These are phyloP conservation scores for Leccinum incarnatum DNA, from an alignment of 768 basidiomycete genomes.

Conservation along the genomic window DNA sequence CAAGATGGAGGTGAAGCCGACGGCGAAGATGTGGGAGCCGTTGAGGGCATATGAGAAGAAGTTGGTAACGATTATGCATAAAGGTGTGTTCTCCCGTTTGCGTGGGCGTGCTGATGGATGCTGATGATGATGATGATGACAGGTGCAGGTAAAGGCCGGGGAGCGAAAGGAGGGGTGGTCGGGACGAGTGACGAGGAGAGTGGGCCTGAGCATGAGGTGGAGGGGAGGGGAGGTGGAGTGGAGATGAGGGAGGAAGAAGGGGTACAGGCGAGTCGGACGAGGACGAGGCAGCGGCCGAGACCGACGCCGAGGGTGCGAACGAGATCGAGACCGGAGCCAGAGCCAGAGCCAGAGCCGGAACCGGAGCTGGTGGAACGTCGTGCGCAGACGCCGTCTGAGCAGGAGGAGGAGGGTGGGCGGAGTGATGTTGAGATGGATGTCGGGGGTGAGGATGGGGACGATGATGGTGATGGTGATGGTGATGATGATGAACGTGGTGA, in stretches of 20 bases:
- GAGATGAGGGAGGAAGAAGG: conserved; percentile 25
- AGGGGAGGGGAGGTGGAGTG: not conserved
- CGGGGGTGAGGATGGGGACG: not conserved
- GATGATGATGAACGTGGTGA: no score
- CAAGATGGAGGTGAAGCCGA: conserved; percentile 62
- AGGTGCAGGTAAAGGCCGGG: conserved; percentile 31
- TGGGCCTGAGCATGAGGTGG: conserved; percentile 15
- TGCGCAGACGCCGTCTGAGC: conserved; percentile 14
- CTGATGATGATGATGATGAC: not conserved
- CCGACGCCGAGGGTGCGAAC: conserved; percentile 11
- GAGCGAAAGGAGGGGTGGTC: conserved; percentile 36
- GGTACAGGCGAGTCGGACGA: not conserved
- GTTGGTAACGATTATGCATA: conserved; percentile 69
- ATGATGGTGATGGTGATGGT: no score
- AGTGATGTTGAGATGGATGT: conserved; percentile 15
- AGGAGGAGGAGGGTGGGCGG: conserved; percentile 9
- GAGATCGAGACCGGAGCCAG: conserved; percentile 12
- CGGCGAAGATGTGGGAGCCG: conserved; percentile 83
- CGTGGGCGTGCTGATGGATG: not conserved
- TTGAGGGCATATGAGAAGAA: conserved; percentile 84
- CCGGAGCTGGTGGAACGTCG: conserved; percentile 13
- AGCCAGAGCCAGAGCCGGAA: conserved; percentile 10
- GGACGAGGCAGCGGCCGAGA: not conserved
- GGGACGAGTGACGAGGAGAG: conserved; percentile 35
- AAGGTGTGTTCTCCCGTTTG: conserved; percentile 41